Evolutionary conservation across 345 rosid genomes (phyloP).

Genomic region (Lumnitzera littorea): DNA sequence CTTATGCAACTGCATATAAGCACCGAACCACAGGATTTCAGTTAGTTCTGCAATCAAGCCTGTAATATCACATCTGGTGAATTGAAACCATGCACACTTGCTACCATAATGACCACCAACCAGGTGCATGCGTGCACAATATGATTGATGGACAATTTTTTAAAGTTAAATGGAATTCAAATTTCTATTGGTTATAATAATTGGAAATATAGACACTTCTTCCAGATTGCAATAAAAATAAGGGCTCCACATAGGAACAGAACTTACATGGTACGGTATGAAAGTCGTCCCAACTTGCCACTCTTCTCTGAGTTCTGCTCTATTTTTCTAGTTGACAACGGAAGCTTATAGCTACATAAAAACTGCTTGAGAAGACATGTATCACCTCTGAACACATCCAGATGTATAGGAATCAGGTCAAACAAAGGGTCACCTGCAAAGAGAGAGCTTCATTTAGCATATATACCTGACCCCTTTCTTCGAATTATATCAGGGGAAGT

Average conservation of each 20-base stretch:
- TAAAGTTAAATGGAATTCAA: too few species aligned
- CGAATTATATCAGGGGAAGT: too few species aligned
- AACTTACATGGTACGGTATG: conserved; percentile 89
- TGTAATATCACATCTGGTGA: too few species aligned
- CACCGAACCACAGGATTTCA: too few species aligned
- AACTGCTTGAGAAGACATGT: conserved; percentile 49
- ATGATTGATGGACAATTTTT: too few species aligned
- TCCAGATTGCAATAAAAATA: not conserved
- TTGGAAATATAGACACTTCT: too few species aligned
- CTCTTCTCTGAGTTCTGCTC: conserved; percentile 18
- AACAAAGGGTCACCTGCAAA: conserved; percentile 73
- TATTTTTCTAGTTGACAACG: conserved; percentile 34
- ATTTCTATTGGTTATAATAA: too few species aligned
- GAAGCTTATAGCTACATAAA: conserved; percentile 65
- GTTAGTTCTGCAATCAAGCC: too few species aligned
- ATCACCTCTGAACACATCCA: conserved; percentile 80
- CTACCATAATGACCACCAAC: too few species aligned
- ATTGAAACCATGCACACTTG: too few species aligned
- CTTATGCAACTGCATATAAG: too few species aligned
- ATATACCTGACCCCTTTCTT: not conserved
- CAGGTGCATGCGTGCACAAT: too few species aligned
- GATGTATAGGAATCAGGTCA: conserved; percentile 74
- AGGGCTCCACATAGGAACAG: not conserved
- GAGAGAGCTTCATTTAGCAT: conserved; percentile 9
- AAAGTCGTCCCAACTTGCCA: conserved; percentile 37